Conservation (phyloP, 2,329 filamentous ascomycete genomes). For the Colletotrichum brevisporum region DNA sequence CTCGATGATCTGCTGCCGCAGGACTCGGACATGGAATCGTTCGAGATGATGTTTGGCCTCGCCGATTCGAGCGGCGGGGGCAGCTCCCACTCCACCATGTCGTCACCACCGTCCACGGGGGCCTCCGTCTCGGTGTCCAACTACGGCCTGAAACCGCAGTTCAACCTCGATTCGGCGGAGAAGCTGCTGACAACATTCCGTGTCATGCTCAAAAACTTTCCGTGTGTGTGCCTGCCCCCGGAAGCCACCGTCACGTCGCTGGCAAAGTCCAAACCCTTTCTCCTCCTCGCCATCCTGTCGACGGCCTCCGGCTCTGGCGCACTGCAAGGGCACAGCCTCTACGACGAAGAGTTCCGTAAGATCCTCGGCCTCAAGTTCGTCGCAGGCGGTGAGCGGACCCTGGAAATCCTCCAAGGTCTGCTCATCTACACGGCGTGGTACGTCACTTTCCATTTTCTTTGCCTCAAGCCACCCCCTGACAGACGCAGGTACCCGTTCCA, state of each 20-base stretch:
- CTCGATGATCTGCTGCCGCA: conserved; percentile 57
- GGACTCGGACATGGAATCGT: conserved; percentile 43
- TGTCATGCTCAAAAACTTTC: conserved; percentile 59
- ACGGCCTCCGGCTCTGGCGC: conserved; percentile 62
- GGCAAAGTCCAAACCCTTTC: conserved; percentile 63
- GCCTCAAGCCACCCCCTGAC: conserved; percentile 13
- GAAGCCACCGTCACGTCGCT: conserved; percentile 60
- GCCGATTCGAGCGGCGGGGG: conserved; percentile 15
- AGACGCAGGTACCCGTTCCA: conserved; percentile 67
- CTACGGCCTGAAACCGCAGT: conserved; percentile 64
- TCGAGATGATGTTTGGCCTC: conserved; percentile 33
- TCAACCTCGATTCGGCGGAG: conserved; percentile 68
- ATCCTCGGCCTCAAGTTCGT: conserved; percentile 70
- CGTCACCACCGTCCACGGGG: conserved; percentile 43
- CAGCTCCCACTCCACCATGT: conserved; percentile 27
- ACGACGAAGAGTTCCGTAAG: conserved; percentile 72
- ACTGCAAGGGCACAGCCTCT: conserved; percentile 66
- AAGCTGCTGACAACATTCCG: conserved; percentile 60
- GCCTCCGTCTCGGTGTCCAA: conserved; percentile 52
- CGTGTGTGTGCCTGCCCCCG: conserved; percentile 57
- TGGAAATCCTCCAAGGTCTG: conserved; percentile 70
- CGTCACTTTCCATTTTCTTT: conserved; percentile 25
- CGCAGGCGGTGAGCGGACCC: conserved; percentile 67
- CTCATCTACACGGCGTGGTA: conserved; percentile 72
- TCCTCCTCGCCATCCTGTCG: conserved; percentile 68